A percentile compares a stretch with the other conserved stretches of the same genome.
phyloP scores from a whole-genome alignment of 106 monocot genomes.

The Hemerocallis citrina region DNA sequence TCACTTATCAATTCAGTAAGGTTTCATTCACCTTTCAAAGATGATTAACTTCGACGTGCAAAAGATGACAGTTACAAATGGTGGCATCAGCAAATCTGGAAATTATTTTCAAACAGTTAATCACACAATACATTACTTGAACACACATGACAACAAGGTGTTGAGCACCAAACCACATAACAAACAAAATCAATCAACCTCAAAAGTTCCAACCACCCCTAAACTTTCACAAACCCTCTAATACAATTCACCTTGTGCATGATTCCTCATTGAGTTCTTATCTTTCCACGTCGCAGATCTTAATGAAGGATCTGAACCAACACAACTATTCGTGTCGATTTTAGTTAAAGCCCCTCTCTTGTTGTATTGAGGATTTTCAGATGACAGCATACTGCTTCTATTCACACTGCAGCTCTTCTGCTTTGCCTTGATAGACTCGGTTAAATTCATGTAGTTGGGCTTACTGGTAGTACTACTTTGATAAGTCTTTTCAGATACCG shows the following conservation, averaged over 20 bases:
- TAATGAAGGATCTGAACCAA: slow-evolving; percentile 11
- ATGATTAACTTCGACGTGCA: no score
- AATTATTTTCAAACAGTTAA: no score
- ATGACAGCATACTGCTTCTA: slow-evolving; percentile 9
- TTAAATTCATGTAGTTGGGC: slow-evolving; percentile 50
- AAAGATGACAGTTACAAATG: no score
- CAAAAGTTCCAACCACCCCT: not conserved
- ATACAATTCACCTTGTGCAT: slow-evolving; percentile 5
- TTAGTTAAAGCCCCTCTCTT: slow-evolving; percentile 1
- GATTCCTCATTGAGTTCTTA: slow-evolving; percentile 5
- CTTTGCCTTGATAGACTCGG: slow-evolving; percentile 48
- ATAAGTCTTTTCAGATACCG: slow-evolving; percentile 34
- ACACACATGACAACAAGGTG: slow-evolving; percentile 15
- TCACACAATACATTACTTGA: no score
- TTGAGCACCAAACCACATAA: slow-evolving; percentile 2
- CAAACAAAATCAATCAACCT: not conserved
- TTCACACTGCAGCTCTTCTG: slow-evolving; percentile 13
- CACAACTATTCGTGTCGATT: no score
- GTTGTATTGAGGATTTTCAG: not conserved
- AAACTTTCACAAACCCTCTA: not conserved
- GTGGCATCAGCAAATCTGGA: no score
- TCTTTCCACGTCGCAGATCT: slow-evolving; percentile 10
- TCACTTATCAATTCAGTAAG: no score
- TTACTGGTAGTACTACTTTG: slow-evolving; percentile 15
- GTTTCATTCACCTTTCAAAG: no score